Conservation (phyloP, 73 alveolate species). For the Uronychia setigera region DNA sequence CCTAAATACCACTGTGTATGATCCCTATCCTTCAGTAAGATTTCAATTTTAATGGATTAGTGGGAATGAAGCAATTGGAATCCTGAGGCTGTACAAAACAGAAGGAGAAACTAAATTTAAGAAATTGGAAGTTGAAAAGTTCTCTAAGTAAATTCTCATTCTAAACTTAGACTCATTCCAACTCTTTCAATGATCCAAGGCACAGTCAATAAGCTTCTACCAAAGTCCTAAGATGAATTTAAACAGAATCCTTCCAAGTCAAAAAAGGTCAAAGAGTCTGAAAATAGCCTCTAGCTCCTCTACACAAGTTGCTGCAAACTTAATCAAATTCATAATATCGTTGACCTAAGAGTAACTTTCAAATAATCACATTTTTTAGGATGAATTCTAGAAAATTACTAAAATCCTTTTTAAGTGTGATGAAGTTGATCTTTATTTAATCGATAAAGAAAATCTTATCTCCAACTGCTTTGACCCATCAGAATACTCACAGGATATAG, state of each 20-base stretch:
- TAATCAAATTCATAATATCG: background rate
- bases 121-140: background rate
- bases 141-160: background rate
- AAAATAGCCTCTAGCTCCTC: background rate
- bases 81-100: background rate
- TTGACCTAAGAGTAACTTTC: background rate
- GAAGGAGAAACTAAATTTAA: background rate
- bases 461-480: background rate
- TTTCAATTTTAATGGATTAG: background rate
- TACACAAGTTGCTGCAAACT: background rate
- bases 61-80: background rate
- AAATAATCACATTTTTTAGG: background rate
- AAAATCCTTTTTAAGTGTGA: background rate
- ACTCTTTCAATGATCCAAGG: background rate
- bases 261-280: background rate
- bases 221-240: background rate
- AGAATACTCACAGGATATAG: background rate
- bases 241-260: no score
- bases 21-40: background rate
- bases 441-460: background rate
- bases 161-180: background rate
- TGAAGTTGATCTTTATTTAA: background rate
- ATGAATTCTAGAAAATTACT: background rate
- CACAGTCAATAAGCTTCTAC: background rate
- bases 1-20: background rate